Evolutionary conservation across 2,329 filamentous ascomycete genomes (phyloP).

Genomic region (Verticillium albo-atrum): DNA sequence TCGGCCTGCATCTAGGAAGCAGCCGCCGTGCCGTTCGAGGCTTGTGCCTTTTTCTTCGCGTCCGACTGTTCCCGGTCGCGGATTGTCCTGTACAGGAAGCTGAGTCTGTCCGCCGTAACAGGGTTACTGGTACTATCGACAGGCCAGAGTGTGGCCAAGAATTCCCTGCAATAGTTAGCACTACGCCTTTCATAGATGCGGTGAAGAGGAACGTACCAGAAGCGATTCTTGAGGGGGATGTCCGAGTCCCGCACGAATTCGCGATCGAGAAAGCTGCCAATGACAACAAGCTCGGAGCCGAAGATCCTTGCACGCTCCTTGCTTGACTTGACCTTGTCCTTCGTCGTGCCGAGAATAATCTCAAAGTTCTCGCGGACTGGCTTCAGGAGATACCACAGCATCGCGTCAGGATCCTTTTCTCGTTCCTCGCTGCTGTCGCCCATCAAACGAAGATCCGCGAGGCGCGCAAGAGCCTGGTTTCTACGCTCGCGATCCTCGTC

Average conservation of each 20-base stretch:
- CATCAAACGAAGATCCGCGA: conserved; percentile 39
- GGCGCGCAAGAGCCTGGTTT: conserved; percentile 33
- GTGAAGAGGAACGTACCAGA: conserved; percentile 8
- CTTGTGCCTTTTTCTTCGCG: not conserved
- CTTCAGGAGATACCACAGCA: conserved; percentile 47
- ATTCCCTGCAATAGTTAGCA: conserved; percentile 28
- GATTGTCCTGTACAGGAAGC: conserved; percentile 39
- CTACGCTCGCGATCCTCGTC: conserved; percentile 26
- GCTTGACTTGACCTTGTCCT: conserved; percentile 57
- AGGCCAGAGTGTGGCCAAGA: conserved; percentile 40
- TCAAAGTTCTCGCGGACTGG: conserved; percentile 58
- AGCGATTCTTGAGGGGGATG: conserved; percentile 13
- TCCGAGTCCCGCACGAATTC: conserved; percentile 31
- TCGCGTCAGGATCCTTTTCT: conserved; percentile 38
- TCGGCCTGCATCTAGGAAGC: not conserved
- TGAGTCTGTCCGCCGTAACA: conserved; percentile 37
- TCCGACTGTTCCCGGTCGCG: conserved; percentile 21
- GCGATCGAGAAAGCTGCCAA: conserved; percentile 56
- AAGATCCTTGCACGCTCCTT: conserved; percentile 59
- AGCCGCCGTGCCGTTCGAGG: conserved; percentile 10
- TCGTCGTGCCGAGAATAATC: conserved; percentile 55
- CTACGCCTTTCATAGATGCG: not conserved
- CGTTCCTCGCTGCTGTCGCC: conserved; percentile 46
- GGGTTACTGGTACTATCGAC: conserved; percentile 39
- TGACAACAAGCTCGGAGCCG: conserved; percentile 55